Evolutionary conservation across 2,329 filamentous ascomycete species (phyloP).

Genomic region (Beauveria varroae): DNA sequence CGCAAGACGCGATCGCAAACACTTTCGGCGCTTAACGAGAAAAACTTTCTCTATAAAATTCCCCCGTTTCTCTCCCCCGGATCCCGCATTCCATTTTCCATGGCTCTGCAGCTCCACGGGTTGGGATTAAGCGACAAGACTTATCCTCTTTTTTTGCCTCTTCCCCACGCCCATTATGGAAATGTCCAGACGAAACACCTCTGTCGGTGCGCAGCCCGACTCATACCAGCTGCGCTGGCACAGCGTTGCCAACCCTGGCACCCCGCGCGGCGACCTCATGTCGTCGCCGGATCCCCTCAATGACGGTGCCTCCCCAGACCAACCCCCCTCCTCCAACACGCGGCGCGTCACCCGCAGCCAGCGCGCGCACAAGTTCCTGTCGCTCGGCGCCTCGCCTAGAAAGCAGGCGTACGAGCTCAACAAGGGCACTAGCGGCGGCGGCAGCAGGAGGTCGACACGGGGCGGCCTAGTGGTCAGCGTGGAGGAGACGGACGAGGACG

Average conservation of each 20-base stretch:
- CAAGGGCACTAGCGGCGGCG: constrained; percentile 33
- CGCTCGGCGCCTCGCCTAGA: constrained; percentile 38
- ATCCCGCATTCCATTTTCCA: constrained; percentile 3
- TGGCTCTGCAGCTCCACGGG: background rate
- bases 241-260: constrained; percentile 26
- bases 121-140: background rate
- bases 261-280: constrained; percentile 35
- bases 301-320: constrained; percentile 26
- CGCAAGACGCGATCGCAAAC: background rate
- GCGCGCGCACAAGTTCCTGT: constrained; percentile 29
- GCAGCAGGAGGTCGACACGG: constrained; percentile 37
- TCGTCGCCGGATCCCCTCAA: constrained; percentile 46
- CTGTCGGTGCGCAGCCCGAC: constrained; percentile 15
- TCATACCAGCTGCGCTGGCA: constrained; percentile 28
- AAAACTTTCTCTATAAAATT: background rate
- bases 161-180: constrained; percentile 8
- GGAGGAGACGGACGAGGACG: constrained; percentile 42
- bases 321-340: constrained; percentile 28
- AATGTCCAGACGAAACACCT: constrained; percentile 9
- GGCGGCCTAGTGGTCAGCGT: constrained; percentile 47
- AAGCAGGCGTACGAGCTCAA: constrained; percentile 52
- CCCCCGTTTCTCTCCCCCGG: background rate
- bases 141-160: background rate
- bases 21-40: background rate
- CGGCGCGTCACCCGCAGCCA: constrained; percentile 39